Conservation (phyloP, 108 stramenopile genomes). For the Ochromonas danica region DNA sequence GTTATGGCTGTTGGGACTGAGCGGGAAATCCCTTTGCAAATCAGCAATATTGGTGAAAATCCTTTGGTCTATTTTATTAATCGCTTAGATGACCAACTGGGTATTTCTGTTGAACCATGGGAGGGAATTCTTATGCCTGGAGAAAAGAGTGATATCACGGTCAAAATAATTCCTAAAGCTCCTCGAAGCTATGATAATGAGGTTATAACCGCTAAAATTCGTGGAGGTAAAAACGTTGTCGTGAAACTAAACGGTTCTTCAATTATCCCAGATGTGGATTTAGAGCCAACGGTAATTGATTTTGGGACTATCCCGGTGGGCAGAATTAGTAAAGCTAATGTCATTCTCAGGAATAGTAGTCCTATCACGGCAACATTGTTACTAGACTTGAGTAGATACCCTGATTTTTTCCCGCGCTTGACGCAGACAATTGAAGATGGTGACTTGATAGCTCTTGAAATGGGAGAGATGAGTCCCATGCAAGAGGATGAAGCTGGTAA, state of each 20-base stretch:
- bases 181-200: slow-evolving; percentile 2
- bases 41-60: slow-evolving; percentile 6
- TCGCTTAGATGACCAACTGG: background rate
- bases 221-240: slow-evolving; percentile 42
- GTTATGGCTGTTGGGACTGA: slow-evolving; percentile 35
- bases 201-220: slow-evolving; percentile 21
- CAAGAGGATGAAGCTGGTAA: slow-evolving; percentile 22
- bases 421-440: slow-evolving; percentile 26
- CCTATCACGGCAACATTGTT: slow-evolving; percentile 49
- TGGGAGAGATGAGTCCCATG: background rate
- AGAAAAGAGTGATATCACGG: background rate
- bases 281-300: slow-evolving; percentile 37
- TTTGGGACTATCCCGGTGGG: slow-evolving; percentile 55
- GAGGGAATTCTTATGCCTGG: background rate
- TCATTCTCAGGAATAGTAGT: slow-evolving; percentile 48
- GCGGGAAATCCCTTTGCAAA: background rate
- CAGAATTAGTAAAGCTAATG: slow-evolving; percentile 24
- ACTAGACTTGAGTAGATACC: slow-evolving; percentile 46
- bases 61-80: slow-evolving; percentile 22
- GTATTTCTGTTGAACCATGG: background rate
- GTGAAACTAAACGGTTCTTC: slow-evolving; percentile 39
- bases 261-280: slow-evolving; percentile 41
- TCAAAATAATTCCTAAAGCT: background rate
- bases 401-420: slow-evolving; percentile 49
- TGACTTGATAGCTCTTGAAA: background rate